phyloP scores from a whole-genome alignment of 1,284 basidiomycete species.

The Fomitiporia mediterranea region DNA sequence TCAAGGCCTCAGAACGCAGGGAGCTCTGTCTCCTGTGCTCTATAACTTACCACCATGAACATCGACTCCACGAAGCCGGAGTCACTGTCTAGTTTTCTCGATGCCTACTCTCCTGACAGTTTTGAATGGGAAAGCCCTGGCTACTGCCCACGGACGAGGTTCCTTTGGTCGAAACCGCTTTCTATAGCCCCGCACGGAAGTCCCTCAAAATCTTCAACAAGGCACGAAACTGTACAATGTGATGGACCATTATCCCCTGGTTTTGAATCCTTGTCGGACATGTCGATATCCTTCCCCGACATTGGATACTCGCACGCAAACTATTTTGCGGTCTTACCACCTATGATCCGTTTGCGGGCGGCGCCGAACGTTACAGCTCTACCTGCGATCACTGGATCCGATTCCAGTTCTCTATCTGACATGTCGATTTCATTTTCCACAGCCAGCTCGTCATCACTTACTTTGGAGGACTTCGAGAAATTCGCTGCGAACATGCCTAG shows the following conservation, averaged over 20 bases:
- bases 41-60: too few species aligned
- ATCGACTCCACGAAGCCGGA: too few species aligned
- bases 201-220: too few species aligned
- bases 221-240: neutral
- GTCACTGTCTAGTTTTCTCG: conserved; percentile 11
- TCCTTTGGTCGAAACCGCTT: conserved; percentile 7
- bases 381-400: neutral
- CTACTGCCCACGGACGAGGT: conserved; percentile 2
- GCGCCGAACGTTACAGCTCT: neutral
- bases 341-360: neutral
- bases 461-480: conserved; percentile 1
- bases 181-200: neutral
- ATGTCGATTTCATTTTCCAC: conserved; percentile 16
- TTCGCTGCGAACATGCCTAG: neutral
- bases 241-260: neutral
- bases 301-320: neutral
- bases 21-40: too few species aligned
- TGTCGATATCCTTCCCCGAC: conserved; percentile 1
- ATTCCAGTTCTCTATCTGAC: conserved; percentile 4
- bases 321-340: neutral
- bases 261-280: conserved; percentile 10
- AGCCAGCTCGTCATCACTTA: neutral
- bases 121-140: conserved; percentile 17
- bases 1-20: too few species aligned
- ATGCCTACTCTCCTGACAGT: conserved; percentile 8